phyloP scores from a whole-genome alignment of 2,329 filamentous ascomycete species.

The Paraconiothyrium brasiliense region DNA sequence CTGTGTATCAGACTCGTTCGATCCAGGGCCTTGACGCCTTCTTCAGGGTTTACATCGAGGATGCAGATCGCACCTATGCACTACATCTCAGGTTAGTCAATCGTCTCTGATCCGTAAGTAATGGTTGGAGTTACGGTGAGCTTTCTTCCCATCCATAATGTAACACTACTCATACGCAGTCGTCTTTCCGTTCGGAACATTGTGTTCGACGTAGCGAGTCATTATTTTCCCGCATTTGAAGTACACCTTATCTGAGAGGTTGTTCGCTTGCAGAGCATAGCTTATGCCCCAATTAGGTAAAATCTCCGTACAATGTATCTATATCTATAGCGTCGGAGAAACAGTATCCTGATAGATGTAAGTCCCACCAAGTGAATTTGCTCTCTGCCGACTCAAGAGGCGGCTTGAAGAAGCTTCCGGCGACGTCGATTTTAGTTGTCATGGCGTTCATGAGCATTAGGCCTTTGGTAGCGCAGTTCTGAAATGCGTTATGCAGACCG shows the following conservation, averaged over 20 bases:
- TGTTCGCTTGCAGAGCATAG: neutral
- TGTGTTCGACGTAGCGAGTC: neutral
- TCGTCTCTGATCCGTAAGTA: neutral
- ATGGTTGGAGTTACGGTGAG: neutral
- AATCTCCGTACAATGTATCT: neutral
- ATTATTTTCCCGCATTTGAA: neutral
- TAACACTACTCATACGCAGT: neutral
- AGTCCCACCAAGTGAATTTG: neutral
- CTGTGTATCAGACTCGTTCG: neutral
- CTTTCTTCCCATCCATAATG: neutral
- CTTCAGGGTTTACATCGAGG: neutral
- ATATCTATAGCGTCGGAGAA: neutral
- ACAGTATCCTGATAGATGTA: neutral
- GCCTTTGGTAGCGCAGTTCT: neutral
- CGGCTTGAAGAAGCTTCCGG: neutral
- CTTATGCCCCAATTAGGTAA: neutral
- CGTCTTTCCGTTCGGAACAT: no score
- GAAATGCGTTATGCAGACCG: neutral
- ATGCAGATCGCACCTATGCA: neutral
- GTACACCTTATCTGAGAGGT: neutral
- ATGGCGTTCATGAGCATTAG: neutral
- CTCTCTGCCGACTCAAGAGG: neutral
- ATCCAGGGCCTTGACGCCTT: neutral
- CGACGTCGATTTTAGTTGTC: neutral
- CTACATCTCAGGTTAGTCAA: neutral